Evolutionary conservation across 495 filamentous ascomycete species (phyloP).

Genomic region (Penicillium soppii): DNA sequence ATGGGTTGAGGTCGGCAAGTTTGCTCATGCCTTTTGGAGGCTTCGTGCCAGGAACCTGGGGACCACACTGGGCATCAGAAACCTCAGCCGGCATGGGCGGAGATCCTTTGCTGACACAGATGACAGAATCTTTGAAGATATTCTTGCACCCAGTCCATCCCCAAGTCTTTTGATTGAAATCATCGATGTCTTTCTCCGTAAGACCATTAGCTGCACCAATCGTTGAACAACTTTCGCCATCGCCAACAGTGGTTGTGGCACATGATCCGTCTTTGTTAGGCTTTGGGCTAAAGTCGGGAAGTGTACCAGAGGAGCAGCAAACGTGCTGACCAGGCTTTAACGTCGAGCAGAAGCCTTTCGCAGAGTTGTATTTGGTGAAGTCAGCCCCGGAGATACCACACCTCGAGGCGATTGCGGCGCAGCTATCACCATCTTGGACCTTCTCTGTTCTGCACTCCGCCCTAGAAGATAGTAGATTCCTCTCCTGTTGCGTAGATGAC

Average conservation of each 20-base stretch:
- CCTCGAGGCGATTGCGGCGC: neutral
- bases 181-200: slow-evolving; percentile 25
- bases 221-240: slow-evolving; percentile 27
- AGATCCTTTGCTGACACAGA: slow-evolving; percentile 46
- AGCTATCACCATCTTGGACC: neutral
- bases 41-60: slow-evolving; percentile 31
- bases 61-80: slow-evolving; percentile 38
- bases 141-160: slow-evolving; percentile 16
- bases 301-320: slow-evolving; percentile 44
- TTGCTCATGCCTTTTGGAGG: slow-evolving; percentile 15
- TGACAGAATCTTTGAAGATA: neutral
- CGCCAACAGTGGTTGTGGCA: slow-evolving; percentile 26
- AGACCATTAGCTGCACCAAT: slow-evolving; percentile 31
- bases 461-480: neutral
- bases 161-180: slow-evolving; percentile 41
- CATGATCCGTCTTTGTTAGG: slow-evolving; percentile 46
- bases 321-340: slow-evolving; percentile 37
- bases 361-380: slow-evolving; percentile 41
- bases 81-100: slow-evolving; percentile 40
- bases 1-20: slow-evolving; percentile 24
- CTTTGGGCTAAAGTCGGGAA: slow-evolving; percentile 37
- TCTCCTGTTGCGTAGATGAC: neutral
- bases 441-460: neutral
- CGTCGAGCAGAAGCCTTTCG: slow-evolving; percentile 30
- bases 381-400: slow-evolving; percentile 39